A percentile compares a stretch with the other conserved stretches of the same genome.
Conservation (phyloP, 352 stramenopile species). For the Pythium apleroticum region DNA sequence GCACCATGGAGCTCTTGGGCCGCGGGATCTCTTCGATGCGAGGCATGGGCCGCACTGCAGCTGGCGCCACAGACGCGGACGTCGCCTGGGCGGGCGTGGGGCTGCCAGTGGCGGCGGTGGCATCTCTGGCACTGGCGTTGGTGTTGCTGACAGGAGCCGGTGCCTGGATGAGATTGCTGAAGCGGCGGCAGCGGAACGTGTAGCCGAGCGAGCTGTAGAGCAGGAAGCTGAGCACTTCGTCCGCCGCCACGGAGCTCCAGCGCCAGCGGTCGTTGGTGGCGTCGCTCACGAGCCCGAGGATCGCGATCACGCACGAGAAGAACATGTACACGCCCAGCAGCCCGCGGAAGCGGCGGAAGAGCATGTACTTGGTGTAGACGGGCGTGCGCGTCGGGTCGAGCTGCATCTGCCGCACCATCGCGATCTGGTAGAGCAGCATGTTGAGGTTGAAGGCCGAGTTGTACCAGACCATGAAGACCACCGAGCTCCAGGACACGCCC, state of each 20-base stretch:
- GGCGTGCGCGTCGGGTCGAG: constrained; percentile 48
- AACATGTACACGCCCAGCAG: constrained; percentile 60
- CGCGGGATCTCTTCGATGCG: constrained; percentile 8
- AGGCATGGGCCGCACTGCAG: neutral
- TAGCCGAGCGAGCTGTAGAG: constrained; percentile 49
- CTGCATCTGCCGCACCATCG: constrained; percentile 54
- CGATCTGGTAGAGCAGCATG: constrained; percentile 67
- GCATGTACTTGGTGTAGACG: constrained; percentile 64
- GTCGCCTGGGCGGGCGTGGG: constrained; percentile 3
- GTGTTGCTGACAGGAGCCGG: constrained; percentile 5
- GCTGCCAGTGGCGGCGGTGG: neutral
- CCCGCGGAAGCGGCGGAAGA: constrained; percentile 53
- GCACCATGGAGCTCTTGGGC: constrained; percentile 26
- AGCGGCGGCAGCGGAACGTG: constrained; percentile 60
- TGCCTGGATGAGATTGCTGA: constrained; percentile 45
- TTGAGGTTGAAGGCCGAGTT: constrained; percentile 70
- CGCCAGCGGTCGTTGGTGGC: constrained; percentile 37
- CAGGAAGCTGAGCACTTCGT: constrained; percentile 45
- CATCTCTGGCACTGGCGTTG: neutral
- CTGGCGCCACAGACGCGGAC: constrained; percentile 24
- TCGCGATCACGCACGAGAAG: constrained; percentile 41
- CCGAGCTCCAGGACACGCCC: constrained; percentile 47
- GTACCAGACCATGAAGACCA: constrained; percentile 74
- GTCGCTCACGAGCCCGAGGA: constrained; percentile 45
- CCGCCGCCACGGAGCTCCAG: constrained; percentile 30